phyloP scores from a whole-genome alignment of 495 filamentous ascomycete genomes.

The Penicillium odoratum region DNA sequence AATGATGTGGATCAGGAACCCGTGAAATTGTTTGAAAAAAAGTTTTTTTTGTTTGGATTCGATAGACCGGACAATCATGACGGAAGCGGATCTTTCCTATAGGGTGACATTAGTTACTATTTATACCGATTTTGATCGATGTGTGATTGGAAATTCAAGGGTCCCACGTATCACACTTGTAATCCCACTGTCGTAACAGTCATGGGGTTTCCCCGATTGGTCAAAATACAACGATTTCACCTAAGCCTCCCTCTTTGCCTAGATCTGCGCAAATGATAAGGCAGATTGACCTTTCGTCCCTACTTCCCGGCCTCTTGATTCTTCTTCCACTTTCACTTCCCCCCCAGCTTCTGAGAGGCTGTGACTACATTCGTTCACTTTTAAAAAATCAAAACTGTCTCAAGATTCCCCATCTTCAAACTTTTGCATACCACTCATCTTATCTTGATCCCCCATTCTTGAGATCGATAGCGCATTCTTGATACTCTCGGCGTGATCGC shows the following conservation, averaged over 20 bases:
- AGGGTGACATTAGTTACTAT: background rate
- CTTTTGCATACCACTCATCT: background rate
- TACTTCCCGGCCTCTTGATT: background rate
- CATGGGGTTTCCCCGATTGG: too few relatives aligned
- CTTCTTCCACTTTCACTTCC: background rate
- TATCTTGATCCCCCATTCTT: background rate
- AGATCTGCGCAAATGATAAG: background rate
- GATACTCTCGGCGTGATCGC: background rate
- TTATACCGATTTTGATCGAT: constrained; percentile 1
- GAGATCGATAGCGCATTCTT: constrained; percentile 6
- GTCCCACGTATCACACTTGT: background rate
- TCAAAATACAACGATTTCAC: too few relatives aligned
- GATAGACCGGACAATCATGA: constrained; percentile 18
- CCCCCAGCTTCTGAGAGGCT: background rate
- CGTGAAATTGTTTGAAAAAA: background rate
- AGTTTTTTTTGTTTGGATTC: background rate
- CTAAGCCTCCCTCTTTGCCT: background rate
- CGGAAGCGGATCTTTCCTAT: constrained; percentile 11
- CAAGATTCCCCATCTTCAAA: background rate
- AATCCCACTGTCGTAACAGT: background rate
- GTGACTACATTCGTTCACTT: background rate
- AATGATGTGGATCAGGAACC: background rate
- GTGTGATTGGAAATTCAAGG: background rate
- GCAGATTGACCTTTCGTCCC: background rate
- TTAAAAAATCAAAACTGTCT: background rate